Conservation (phyloP, 768 basidiomycete species). For the Pilatotrama ljubarskyi region DNA sequence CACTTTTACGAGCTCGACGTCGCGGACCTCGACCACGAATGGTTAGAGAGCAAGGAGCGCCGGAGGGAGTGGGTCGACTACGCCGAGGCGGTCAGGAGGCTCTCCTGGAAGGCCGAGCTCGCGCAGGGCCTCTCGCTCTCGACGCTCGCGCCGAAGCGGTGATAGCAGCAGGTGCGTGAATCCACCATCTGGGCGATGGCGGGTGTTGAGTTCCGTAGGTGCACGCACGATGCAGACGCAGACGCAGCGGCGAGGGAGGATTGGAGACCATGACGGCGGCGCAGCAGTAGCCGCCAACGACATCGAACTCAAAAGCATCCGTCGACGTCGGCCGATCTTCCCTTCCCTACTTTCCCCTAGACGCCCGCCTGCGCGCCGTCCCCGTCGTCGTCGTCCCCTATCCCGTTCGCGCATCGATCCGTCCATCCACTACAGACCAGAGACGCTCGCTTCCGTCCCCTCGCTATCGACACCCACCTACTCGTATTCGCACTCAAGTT, state of each 20-base stretch:
- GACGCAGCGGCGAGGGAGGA: background rate
- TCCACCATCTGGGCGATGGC: background rate
- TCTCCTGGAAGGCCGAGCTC: constrained; percentile 86
- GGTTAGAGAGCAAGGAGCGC: constrained; percentile 81
- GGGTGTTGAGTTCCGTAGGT: background rate
- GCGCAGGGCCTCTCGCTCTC: constrained; percentile 73
- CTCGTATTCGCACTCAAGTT: background rate
- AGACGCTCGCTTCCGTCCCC: background rate
- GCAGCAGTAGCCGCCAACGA: background rate
- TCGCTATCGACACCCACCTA: constrained; percentile 6
- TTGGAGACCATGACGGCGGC: background rate
- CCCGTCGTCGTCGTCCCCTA: background rate
- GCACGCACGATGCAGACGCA: too few relatives aligned
- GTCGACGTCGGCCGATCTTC: background rate
- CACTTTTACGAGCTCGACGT: constrained; percentile 93
- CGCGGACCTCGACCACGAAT: constrained; percentile 69
- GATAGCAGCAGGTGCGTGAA: constrained; percentile 21
- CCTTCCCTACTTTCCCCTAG: too few relatives aligned
- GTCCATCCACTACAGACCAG: background rate
- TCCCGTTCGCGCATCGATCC: background rate
- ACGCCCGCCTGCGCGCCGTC: background rate
- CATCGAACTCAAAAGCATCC: background rate
- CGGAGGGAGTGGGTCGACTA: constrained; percentile 88
- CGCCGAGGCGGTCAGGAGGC: constrained; percentile 69
- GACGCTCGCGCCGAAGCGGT: constrained; percentile 63